phyloP scores from a whole-genome alignment of 805 yeast species.

The Cephaloascus fragrans region DNA sequence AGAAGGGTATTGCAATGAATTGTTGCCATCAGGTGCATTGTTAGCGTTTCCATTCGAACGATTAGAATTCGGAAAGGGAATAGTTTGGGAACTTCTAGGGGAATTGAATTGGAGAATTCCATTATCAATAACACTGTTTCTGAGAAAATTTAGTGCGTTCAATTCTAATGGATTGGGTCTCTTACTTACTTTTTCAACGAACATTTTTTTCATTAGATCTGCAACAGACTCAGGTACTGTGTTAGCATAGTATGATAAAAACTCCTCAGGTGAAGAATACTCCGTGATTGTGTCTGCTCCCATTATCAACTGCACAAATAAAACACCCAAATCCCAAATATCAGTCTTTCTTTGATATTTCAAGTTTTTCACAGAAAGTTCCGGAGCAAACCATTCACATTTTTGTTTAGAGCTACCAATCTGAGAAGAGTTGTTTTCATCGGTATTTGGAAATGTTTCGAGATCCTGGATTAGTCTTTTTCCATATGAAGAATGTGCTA shows the following conservation, averaged over 20 bases:
- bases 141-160: conserved; percentile 70
- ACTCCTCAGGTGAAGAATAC: conserved; percentile 54
- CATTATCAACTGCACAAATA: conserved; percentile 55
- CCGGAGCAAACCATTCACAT: conserved; percentile 74
- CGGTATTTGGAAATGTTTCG: conserved; percentile 16
- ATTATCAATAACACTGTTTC: conserved; percentile 50
- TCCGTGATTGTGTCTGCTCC: conserved; percentile 49
- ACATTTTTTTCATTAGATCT: conserved; percentile 58
- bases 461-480: conserved; percentile 23
- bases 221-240: conserved; percentile 42
- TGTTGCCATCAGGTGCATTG: not conserved
- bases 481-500: conserved; percentile 49
- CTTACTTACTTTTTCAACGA: conserved; percentile 55
- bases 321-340: conserved; percentile 86
- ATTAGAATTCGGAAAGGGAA: not conserved
- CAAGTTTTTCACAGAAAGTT: conserved; percentile 28
- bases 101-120: not conserved
- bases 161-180: conserved; percentile 81
- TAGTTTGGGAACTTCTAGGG: not conserved
- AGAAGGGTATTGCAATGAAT: not conserved
- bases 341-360: conserved; percentile 73
- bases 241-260: conserved; percentile 33
- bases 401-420: too few species aligned
- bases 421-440: not conserved
- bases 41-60: not conserved